Conservation (phyloP, 768 basidiomycete species). For the Macrolepiota dolichaula region DNA sequence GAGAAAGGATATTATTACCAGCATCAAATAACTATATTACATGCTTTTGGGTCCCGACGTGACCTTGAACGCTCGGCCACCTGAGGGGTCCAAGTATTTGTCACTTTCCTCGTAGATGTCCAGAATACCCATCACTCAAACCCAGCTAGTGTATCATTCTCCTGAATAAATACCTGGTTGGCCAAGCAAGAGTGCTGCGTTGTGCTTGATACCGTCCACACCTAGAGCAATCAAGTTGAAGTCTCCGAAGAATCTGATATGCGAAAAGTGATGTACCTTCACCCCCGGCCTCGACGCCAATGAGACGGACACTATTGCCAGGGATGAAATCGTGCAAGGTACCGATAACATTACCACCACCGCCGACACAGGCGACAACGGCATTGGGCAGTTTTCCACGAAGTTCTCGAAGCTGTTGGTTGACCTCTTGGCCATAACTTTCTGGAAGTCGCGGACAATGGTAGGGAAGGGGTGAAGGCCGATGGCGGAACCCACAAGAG, state of each 20-base stretch:
- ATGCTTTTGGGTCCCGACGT: too few relatives aligned
- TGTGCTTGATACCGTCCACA: conserved; percentile 80
- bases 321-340: conserved; percentile 96
- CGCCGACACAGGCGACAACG: conserved; percentile 96
- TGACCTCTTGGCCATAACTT: conserved; percentile 96
- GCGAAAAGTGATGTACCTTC: conserved; percentile 57
- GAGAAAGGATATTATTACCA: too few relatives aligned
- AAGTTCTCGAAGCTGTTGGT: conserved; percentile 68
- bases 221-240: conserved; percentile 41
- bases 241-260: neutral
- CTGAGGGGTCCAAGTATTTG: too few relatives aligned
- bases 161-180: conserved; percentile 94
- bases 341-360: conserved; percentile 96
- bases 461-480: conserved; percentile 99
- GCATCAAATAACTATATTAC: too few relatives aligned
- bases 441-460: conserved; percentile 97
- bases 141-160: too few relatives aligned
- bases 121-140: too few relatives aligned
- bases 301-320: conserved; percentile 78
- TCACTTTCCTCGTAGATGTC: too few relatives aligned
- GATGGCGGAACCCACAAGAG: conserved; percentile 95
- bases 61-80: too few relatives aligned
- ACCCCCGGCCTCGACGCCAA: conserved; percentile 97
- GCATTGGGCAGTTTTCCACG: conserved; percentile 89
- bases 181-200: conserved; percentile 89